These are phyloP conservation scores for Cladorrhinum samala DNA, from an alignment of 495 filamentous ascomycete species.

Conservation along the genomic window DNA sequence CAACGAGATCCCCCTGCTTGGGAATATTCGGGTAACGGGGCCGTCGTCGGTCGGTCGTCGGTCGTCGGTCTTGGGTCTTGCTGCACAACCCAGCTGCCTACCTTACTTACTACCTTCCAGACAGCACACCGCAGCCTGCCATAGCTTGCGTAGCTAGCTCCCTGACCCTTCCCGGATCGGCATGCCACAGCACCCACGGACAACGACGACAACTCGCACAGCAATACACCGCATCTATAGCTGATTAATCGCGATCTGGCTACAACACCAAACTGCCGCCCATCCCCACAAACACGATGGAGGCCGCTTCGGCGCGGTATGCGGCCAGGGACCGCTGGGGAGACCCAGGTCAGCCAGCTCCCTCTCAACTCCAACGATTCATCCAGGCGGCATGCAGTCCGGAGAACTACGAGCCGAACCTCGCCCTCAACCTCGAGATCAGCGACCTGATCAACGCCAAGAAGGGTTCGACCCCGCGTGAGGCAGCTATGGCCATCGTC, in stretches of 20 bases:
- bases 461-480: constrained; percentile 93
- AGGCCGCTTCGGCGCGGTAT: constrained; percentile 92
- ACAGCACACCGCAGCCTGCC: too few relatives aligned
- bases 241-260: background rate
- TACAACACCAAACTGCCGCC: background rate
- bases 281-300: constrained; percentile 50
- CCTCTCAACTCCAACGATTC: constrained; percentile 85
- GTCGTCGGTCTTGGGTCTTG: background rate
- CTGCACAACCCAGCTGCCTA: background rate
- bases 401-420: constrained; percentile 93
- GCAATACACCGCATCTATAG: too few relatives aligned
- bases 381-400: constrained; percentile 94
- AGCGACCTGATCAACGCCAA: constrained; percentile 94
- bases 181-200: too few relatives aligned
- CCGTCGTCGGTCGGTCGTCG: background rate
- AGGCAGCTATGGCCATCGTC: constrained; percentile 91
- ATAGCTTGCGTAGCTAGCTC: too few relatives aligned
- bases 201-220: too few relatives aligned
- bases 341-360: constrained; percentile 66
- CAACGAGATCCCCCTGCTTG: constrained; percentile 5
- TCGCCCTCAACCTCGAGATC: constrained; percentile 94
- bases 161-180: too few relatives aligned
- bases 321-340: constrained; percentile 93
- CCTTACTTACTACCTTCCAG: too few relatives aligned
- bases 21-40: constrained; percentile 15